Conservation (phyloP, 176 grass and related monocot species). For the Tillandsia fasciculata region DNA sequence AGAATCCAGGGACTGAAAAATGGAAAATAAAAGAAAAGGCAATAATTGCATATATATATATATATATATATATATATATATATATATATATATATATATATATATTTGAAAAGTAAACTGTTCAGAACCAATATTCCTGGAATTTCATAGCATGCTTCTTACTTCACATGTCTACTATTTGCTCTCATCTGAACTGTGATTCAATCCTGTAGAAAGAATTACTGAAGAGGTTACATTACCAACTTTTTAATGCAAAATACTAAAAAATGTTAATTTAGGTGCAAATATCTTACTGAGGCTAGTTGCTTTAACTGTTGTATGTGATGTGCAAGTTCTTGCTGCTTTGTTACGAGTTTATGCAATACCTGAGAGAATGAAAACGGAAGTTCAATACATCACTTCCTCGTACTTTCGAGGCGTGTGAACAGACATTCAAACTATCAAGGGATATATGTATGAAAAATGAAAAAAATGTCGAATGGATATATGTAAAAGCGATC, state of each 20-base stretch:
- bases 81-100: no score
- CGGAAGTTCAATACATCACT: not conserved
- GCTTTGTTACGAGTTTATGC: constrained; percentile 47
- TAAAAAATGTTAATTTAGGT: not conserved
- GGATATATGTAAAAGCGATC: constrained; percentile 5
- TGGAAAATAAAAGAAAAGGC: no score
- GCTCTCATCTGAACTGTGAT: not conserved
- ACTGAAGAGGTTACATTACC: not conserved
- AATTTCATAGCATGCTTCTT: not conserved
- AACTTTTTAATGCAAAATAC: not conserved
- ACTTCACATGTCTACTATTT: not conserved
- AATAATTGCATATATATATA: no score
- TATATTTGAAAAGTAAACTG: no score
- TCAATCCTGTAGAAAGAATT: not conserved
- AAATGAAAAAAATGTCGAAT: not conserved
- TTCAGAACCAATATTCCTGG: not conserved
- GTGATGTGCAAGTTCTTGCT: constrained; percentile 45
- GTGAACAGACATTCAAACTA: no score
- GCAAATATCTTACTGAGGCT: constrained; percentile 24
- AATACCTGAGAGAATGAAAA: constrained; percentile 39
- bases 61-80: no score
- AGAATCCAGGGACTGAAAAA: no score
- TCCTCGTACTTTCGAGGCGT: no score
- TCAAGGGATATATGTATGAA: no score
- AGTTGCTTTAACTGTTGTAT: constrained; percentile 55